Evolutionary conservation across 208 protist genomes (phyloP).

Genomic region (Trichomonas tenax): DNA sequence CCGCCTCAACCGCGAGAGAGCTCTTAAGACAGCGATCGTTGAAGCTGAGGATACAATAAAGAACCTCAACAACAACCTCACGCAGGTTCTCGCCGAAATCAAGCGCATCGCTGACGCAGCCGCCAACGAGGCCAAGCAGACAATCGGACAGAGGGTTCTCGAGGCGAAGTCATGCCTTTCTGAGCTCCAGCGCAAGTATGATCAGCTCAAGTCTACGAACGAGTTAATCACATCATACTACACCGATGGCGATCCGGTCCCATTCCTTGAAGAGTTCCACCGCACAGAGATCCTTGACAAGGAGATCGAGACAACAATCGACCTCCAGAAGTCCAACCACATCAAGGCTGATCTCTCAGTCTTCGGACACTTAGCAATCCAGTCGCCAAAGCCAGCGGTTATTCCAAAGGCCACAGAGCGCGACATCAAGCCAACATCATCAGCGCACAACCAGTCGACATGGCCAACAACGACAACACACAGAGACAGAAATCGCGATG

Average conservation of each 20-base stretch:
- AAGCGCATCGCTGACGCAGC: not conserved
- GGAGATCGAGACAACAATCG: not conserved
- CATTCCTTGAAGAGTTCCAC: not conserved
- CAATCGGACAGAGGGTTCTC: not conserved
- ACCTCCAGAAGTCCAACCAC: not conserved
- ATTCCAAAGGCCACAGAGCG: not conserved
- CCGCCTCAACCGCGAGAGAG: not conserved
- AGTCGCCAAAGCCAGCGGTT: not conserved
- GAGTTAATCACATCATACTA: not conserved
- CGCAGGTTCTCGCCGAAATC: not conserved
- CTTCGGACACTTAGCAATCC: not conserved
- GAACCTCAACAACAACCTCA: not conserved
- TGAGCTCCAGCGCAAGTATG: not conserved
- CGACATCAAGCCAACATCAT: too few species aligned
- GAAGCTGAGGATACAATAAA: not conserved
- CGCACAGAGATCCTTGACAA: not conserved
- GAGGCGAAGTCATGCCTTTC: not conserved
- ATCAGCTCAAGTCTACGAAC: not conserved
- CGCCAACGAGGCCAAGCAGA: not conserved
- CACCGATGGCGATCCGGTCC: not conserved
- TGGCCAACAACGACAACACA: not conserved
- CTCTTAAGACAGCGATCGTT: not conserved
- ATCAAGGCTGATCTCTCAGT: not conserved
- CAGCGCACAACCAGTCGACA: not conserved
- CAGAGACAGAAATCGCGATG: not conserved